A percentile compares a stretch with the other conserved stretches of the same genome.
phyloP scores from a whole-genome alignment of 1,284 basidiomycete genomes.

The Ustilago curta region DNA sequence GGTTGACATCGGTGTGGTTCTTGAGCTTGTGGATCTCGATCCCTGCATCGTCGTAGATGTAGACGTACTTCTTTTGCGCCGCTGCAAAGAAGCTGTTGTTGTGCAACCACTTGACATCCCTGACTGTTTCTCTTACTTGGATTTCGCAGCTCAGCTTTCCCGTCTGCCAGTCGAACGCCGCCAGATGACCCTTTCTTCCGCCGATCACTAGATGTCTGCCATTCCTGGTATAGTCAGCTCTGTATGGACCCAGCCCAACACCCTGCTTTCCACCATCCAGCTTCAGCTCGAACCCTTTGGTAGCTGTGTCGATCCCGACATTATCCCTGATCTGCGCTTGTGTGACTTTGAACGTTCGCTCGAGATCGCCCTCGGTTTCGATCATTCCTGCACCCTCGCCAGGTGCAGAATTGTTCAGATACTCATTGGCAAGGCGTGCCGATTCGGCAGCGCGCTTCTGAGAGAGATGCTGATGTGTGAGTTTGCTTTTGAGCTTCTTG shows the following conservation, averaged over 20 bases:
- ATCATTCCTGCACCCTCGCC: constrained; percentile 77
- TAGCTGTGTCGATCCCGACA: constrained; percentile 80
- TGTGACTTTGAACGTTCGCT: constrained; percentile 86
- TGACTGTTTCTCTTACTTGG: constrained; percentile 86
- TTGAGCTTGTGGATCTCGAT: constrained; percentile 84
- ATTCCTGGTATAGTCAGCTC: constrained; percentile 85
- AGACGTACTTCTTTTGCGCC: constrained; percentile 95
- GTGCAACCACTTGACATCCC: constrained; percentile 94
- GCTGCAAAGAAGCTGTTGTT: constrained; percentile 93
- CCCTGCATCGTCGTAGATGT: constrained; percentile 91
- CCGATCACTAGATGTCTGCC: constrained; percentile 76
- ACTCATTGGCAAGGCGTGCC: constrained; percentile 63
- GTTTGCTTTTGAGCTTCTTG: constrained; percentile 66
- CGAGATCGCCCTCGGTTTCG: constrained; percentile 80
- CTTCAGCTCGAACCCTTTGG: constrained; percentile 82
- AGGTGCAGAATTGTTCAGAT: constrained; percentile 58
- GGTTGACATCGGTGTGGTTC: constrained; percentile 86
- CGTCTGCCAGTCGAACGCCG: constrained; percentile 93
- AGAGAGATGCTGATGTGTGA: constrained; percentile 59
- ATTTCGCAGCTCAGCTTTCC: constrained; percentile 88
- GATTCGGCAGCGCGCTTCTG: constrained; percentile 61
- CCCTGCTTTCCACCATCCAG: constrained; percentile 76
- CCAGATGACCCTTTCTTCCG: constrained; percentile 86
- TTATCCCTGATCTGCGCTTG: constrained; percentile 81
- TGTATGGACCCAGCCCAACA: constrained; percentile 78